These are phyloP conservation scores for Epithemia pelagica DNA, from an alignment of 108 stramenopile species.

Conservation along the genomic window DNA sequence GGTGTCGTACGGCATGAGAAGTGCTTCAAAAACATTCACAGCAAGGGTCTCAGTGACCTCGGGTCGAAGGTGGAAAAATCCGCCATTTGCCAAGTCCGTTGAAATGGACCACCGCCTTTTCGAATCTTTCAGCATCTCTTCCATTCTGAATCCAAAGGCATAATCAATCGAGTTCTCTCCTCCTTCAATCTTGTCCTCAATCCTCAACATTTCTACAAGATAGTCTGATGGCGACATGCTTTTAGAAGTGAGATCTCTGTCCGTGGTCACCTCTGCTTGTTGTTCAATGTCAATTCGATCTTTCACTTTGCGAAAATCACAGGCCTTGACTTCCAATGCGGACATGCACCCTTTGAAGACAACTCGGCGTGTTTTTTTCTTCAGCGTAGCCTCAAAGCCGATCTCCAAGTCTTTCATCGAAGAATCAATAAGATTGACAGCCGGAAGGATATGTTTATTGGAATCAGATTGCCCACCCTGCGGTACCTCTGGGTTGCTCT, in stretches of 20 bases:
- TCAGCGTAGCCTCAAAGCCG: conserved; percentile 29
- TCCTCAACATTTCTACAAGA: background rate
- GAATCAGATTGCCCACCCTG: conserved; percentile 5
- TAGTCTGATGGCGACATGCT: background rate
- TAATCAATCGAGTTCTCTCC: conserved; percentile 3
- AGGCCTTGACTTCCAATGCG: conserved; percentile 14
- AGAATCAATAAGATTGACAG: conserved; percentile 4
- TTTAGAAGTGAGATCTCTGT: conserved; percentile 1
- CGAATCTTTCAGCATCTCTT: conserved; percentile 16
- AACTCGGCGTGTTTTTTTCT: conserved; percentile 14
- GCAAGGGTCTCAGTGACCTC: conserved; percentile 29
- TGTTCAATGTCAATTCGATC: background rate
- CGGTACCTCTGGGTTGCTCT: background rate
- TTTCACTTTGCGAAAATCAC: background rate
- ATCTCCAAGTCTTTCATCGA: conserved; percentile 27
- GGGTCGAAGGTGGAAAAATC: conserved; percentile 29
- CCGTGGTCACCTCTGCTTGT: background rate
- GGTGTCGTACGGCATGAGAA: conserved; percentile 33
- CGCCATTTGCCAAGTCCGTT: conserved; percentile 31
- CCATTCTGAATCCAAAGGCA: conserved; percentile 19
- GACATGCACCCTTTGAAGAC: conserved; percentile 20
- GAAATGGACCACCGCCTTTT: conserved; percentile 40
- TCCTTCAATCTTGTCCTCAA: background rate
- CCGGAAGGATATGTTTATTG: conserved; percentile 12
- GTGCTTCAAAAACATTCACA: conserved; percentile 29